Evolutionary conservation across 2,329 filamentous ascomycete species (phyloP), one percentile per base, ranked within the genome.

Genomic region (Aspergillus pseudoterreus): DNA sequence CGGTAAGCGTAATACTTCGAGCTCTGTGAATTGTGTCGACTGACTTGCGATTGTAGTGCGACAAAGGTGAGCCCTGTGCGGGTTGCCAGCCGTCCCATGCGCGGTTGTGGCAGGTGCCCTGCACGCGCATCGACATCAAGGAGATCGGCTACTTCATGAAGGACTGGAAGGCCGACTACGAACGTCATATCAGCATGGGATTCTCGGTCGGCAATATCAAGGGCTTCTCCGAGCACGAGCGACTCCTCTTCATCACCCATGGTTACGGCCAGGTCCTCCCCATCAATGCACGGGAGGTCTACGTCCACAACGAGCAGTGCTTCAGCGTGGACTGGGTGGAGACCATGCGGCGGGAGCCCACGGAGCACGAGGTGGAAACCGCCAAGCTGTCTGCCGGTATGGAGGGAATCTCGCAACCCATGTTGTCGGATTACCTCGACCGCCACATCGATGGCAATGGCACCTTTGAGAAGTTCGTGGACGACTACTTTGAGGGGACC

Each of bases 61-160:
- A 97, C 74, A 96, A 95, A 78, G 92, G 92, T 57, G 92, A 96
- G 76, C 92, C 92, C 52, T 97, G 92, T 73, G 88, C 87, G 64
- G 92, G 92, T 44, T 97, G 92, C 77, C 89, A 96, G 76, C 92
- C 92, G 46, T 95, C 92, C 17, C 92, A 97, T 71, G 92, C 92
- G 57, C 86, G 92, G 58, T 80, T 97, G 47, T 97, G 92, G 92
- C 92, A 96, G 75, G 92, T 97, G 42, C 92, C 92, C 55, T 97
- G 92, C 79, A 97, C 92, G 38, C 88, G 92, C 56, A 96, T 96
- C 66, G 92, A 96, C 72, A 97, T 97, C 79, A 96, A 96, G 81
- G 92, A 97, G 65, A 95, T 97, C 65, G 89, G 85, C 41, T 96
- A 95, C 74, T 97, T 97, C 79, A 94, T 96, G 89, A 96, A 96